Evolutionary conservation across 805 yeast species (phyloP), one percentile per base, ranked within the genome.

Genomic region (Metschnikowia corniflorae): DNA sequence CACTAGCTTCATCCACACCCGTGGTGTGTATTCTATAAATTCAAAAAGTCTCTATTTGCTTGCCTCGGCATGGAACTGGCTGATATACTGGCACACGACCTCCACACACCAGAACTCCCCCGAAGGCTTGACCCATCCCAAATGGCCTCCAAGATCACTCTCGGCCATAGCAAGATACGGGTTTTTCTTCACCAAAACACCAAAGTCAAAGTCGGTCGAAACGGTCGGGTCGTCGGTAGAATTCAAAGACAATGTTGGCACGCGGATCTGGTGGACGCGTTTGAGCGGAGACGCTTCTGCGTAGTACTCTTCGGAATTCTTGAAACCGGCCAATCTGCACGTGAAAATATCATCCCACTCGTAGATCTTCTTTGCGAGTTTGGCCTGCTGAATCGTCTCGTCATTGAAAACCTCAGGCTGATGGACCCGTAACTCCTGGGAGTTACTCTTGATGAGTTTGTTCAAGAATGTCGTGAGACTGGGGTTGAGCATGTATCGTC

Each of bases 211-310:
- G 16, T 65, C 55, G 2, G 65, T 63, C 10, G 83, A 78, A 10
- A 78, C 79, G 23, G 86, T 73, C 6, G 95, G 94, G 53, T 85
- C 95, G 55, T 86, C 95, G 17, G 67, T 46, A 1, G 94, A 67
- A 52, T 77, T 75, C n/a, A 86, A 51, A 18, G 77, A 69, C 22
- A 86, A 53, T 2, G 77, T 60, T 4, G 95, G 95, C 1, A 81
- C 77, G 28, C 77, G 63, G 31, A 84, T 69, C 12, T 68, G 58
- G 17, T 60, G 57, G 9, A 82, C 52, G 26, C 81, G 61, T 39
- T 68, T 66, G 10, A 68, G 63, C 2, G 89, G 77, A 4, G 87
- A 75, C 0, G 77, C 86, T 27, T 60, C 61, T 28, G 77, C 60
- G 57, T 86, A 86, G 60, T 86, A 86, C 40, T 80, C 86, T 34